Evolutionary conservation across 805 yeast genomes (phyloP).

Genomic region (Pichia cabralensis): DNA sequence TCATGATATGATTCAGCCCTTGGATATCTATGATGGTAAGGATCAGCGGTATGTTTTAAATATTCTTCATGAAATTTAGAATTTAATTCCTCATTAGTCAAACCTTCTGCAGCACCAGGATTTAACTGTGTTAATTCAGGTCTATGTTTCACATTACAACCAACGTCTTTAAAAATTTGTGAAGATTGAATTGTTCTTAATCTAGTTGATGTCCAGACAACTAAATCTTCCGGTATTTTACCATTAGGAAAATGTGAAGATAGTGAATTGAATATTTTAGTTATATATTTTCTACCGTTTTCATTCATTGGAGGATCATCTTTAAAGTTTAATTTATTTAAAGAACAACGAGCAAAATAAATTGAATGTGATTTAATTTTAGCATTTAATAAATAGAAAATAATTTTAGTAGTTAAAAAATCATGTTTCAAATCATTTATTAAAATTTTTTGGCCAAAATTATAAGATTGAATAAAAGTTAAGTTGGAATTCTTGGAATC

Average conservation of each 20-base stretch:
- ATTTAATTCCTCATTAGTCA: slow-evolving; percentile 51
- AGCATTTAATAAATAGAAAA: slow-evolving; percentile 85
- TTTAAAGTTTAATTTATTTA: slow-evolving; percentile 46
- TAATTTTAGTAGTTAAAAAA: slow-evolving; percentile 81
- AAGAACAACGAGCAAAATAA: slow-evolving; percentile 81
- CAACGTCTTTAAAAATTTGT: slow-evolving; percentile 48
- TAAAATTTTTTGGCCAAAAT: slow-evolving; percentile 79
- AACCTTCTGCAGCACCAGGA: slow-evolving; percentile 77
- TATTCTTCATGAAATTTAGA: slow-evolving; percentile 60
- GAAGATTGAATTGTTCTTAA: slow-evolving; percentile 77
- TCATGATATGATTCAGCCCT: slow-evolving; percentile 95
- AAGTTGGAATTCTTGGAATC: slow-evolving; percentile 36
- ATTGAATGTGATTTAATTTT: slow-evolving; percentile 81
- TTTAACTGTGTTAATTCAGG: slow-evolving; percentile 80
- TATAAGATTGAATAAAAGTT: slow-evolving; percentile 75
- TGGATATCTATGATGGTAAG: slow-evolving; percentile 87
- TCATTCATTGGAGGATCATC: slow-evolving; percentile 76
- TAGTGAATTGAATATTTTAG: slow-evolving; percentile 50
- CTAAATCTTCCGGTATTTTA: slow-evolving; percentile 31
- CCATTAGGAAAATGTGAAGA: slow-evolving; percentile 22
- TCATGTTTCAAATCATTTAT: slow-evolving; percentile 79
- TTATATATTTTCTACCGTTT: slow-evolving; percentile 63
- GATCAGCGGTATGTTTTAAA: slow-evolving; percentile 57
- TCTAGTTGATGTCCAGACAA: slow-evolving; percentile 94
- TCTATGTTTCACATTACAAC: slow-evolving; percentile 61